Conservation (phyloP, 805 yeast genomes). For the Schwanniomyces vanrijiae region DNA sequence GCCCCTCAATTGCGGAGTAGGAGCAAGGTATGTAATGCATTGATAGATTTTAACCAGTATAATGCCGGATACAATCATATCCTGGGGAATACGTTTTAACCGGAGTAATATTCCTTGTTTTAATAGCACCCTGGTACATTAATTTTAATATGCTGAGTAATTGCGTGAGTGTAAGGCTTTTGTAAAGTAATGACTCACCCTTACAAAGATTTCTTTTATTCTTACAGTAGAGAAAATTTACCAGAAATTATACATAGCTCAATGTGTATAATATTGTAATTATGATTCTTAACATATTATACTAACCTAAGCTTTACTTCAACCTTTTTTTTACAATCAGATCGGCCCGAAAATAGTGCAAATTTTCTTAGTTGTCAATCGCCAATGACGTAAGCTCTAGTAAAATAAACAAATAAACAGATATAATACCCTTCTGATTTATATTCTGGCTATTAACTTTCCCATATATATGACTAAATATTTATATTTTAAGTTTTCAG, state of each 20-base stretch:
- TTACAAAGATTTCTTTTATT: too few species aligned
- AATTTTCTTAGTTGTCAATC: neutral
- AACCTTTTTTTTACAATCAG: too few species aligned
- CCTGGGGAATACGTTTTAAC: neutral
- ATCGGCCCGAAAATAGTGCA: neutral
- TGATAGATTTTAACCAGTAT: neutral
- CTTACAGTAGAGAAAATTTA: too few species aligned
- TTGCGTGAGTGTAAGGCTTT: neutral
- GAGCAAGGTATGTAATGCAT: neutral
- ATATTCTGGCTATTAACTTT: neutral
- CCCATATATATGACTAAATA: neutral
- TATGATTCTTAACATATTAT: too few species aligned
- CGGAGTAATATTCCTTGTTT: neutral
- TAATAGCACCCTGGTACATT: neutral
- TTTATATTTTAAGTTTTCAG: neutral
- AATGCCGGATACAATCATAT: neutral
- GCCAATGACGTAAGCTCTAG: neutral
- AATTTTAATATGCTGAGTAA: neutral
- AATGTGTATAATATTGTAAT: too few species aligned
- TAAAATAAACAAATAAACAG: neutral
- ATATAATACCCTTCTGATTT: neutral
- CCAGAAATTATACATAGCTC: too few species aligned
- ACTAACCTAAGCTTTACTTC: too few species aligned
- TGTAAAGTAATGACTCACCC: too few species aligned
- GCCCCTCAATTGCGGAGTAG: conserved; percentile 1